Percentiles rank a stretch among this genome's conserved stretches.
Conservation (phyloP, 148 eudicot genomes). For the Rhododendron griersonianum region DNA sequence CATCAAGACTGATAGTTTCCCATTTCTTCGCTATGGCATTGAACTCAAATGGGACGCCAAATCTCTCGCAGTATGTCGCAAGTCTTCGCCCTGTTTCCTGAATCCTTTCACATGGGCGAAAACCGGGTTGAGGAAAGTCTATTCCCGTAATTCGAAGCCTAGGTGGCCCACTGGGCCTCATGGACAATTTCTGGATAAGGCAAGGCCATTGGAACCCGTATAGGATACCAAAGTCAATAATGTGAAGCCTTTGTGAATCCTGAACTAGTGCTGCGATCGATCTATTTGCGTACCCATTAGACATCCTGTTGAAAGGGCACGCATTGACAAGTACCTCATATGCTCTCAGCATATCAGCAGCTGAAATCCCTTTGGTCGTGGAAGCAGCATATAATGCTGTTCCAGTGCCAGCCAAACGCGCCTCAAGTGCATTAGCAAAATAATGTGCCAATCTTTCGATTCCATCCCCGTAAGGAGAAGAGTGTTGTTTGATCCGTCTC, state of each 20-base stretch:
- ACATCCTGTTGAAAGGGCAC: conserved; percentile 42
- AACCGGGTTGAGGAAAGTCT: conserved; percentile 52
- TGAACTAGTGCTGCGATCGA: conserved; percentile 32
- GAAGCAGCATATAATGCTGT: conserved; percentile 24
- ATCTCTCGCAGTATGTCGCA: conserved; percentile 39
- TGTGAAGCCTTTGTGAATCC: conserved; percentile 34
- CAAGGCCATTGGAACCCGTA: conserved; percentile 76
- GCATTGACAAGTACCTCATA: conserved; percentile 35
- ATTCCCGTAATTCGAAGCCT: conserved; percentile 49
- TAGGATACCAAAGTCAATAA: conserved; percentile 59
- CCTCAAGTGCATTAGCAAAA: conserved; percentile 33
- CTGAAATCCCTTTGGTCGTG: conserved; percentile 21
- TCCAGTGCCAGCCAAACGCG: conserved; percentile 50
- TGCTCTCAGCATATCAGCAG: conserved; percentile 39
- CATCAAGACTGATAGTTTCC: conserved; percentile 36
- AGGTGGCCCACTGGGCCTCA: conserved; percentile 47
- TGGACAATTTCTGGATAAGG: conserved; percentile 37
- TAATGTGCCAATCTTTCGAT: conserved; percentile 32
- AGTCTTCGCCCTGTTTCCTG: conserved; percentile 53
- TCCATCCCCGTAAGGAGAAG: conserved; percentile 30
- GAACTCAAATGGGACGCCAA: conserved; percentile 47
- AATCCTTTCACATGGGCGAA: conserved; percentile 45
- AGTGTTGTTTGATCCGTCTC: conserved; percentile 20
- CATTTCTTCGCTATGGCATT: conserved; percentile 44
- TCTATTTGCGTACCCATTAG: conserved; percentile 45